Percentiles rank a stretch among this genome's conserved stretches.
Evolutionary conservation across 2,329 filamentous ascomycete genomes (phyloP).

Genomic region (Apiospora pterosperma): DNA sequence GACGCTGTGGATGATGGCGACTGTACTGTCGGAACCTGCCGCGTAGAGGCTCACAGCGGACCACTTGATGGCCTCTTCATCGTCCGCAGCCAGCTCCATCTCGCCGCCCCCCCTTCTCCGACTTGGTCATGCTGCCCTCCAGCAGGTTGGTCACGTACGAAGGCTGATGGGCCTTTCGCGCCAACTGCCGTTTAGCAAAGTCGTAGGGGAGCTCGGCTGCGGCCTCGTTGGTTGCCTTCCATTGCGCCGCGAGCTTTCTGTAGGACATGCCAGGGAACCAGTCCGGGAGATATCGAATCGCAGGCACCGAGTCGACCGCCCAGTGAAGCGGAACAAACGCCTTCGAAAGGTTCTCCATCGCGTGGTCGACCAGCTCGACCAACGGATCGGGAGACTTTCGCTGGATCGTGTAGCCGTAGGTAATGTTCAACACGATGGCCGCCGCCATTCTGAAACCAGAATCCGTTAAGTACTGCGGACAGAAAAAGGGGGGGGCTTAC

Average conservation of each 20-base stretch:
- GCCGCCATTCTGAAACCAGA: slow-evolving; percentile 27
- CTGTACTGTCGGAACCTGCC: slow-evolving; percentile 18
- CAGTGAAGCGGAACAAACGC: slow-evolving; percentile 16
- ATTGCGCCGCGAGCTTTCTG: slow-evolving; percentile 15
- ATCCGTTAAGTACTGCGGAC: slow-evolving; percentile 13
- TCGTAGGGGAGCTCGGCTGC: slow-evolving; percentile 15
- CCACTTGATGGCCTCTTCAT: slow-evolving; percentile 14
- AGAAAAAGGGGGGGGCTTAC: no score
- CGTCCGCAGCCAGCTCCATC: slow-evolving; percentile 5
- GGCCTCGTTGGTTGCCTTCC: slow-evolving; percentile 8
- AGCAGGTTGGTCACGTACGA: slow-evolving; percentile 12
- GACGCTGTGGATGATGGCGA: not conserved
- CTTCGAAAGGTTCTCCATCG: slow-evolving; percentile 16
- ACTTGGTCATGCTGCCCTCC: no score
- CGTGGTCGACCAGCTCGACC: slow-evolving; percentile 14
- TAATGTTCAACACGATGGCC: slow-evolving; percentile 21
- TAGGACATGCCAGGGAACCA: slow-evolving; percentile 25
- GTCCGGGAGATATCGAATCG: slow-evolving; percentile 20
- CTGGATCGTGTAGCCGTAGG: slow-evolving; percentile 25
- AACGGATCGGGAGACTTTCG: slow-evolving; percentile 18
- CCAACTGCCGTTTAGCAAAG: slow-evolving; percentile 19
- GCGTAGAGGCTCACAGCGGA: slow-evolving; percentile 16
- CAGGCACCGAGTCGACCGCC: slow-evolving; percentile 24
- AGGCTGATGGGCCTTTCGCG: slow-evolving; percentile 4
- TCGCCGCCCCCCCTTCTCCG: slow-evolving; percentile 8